Evolutionary conservation across 805 yeast genomes (phyloP).

Genomic region (Priceomyces haplophilus): DNA sequence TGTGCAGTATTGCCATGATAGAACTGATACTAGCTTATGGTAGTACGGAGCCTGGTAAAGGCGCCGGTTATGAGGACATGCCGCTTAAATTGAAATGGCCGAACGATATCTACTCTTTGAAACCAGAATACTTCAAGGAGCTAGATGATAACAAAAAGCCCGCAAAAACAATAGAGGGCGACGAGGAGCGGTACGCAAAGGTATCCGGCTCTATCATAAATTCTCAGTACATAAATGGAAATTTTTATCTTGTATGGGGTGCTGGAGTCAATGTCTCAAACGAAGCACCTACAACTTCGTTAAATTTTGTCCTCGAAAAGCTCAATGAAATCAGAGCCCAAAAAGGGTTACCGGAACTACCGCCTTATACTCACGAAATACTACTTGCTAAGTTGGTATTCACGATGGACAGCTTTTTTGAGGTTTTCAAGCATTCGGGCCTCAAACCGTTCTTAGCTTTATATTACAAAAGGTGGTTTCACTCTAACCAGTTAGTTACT

Average conservation of each 20-base stretch:
- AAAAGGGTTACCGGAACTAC: conserved; percentile 43
- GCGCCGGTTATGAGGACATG: conserved; percentile 62
- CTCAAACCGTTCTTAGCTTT: conserved; percentile 61
- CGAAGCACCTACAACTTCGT: conserved; percentile 88
- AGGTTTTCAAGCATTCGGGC: conserved; percentile 60
- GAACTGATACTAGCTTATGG: conserved; percentile 69
- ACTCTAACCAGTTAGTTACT: conserved; percentile 56
- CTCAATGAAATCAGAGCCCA: conserved; percentile 52
- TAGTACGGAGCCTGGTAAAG: conserved; percentile 28
- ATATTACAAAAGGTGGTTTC: conserved; percentile 87
- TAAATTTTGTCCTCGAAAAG: conserved; percentile 63
- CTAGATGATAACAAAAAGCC: conserved; percentile 32
- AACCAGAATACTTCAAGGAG: conserved; percentile 51
- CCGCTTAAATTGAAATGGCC: conserved; percentile 95
- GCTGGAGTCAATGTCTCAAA: conserved; percentile 83
- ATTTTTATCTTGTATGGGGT: conserved; percentile 73
- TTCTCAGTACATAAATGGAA: conserved; percentile 59
- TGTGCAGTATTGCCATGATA: conserved; percentile 77
- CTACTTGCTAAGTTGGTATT: conserved; percentile 68
- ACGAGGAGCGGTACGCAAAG: conserved; percentile 68
- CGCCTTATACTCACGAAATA: conserved; percentile 45
- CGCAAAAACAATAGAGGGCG: conserved; percentile 41
- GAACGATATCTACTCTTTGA: conserved; percentile 78
- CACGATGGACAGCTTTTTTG: conserved; percentile 60
- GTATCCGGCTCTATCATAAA: conserved; percentile 84